Base-by-base conservation (phyloP, 2,329 filamentous ascomycete species). In the Aspergillus glaucus region DNA sequence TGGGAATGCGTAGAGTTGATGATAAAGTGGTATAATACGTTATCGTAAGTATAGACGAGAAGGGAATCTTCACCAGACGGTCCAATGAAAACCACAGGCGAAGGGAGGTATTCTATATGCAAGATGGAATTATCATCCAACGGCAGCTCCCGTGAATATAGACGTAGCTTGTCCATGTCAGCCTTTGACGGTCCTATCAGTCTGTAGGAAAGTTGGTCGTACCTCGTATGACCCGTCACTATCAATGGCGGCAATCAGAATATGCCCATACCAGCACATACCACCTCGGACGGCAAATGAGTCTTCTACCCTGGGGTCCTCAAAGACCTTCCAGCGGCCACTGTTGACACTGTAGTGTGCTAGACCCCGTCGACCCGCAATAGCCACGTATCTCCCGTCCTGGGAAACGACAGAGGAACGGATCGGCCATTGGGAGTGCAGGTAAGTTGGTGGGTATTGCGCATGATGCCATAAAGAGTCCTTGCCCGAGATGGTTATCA, bases 251-350 rank as follows among this genome's bases (percentile, higher is more conserved):
- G 90, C 91, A 48, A 97, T 88, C 15, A 98, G 77, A 28, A 97
- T 87, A 69, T 98, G 92, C 57, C 95, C 90, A 64, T 95, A 91
- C 93, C 93, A 98, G 66, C 92, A 97, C 91, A 98, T 95, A 6
- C 93, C 93, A 44, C 93, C 93, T 54, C 91, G 79, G 12, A 98
- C 88, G 21, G 89, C 83, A 64, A 98, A 98, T 54, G 91, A 88
- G 59, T 91, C 90, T 68, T 97, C 93, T 62, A 85, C 80, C 26
- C 79, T 81, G 22, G 84, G 79, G 59, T 91, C 89, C 44, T 86
- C 79, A 65, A 98, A 98, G 0, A 87, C 94, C 66, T 95, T 96
- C 93, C 93, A 98, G 50, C 93, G 81, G 24, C 92, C 88, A 63
- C 92, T 97, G 57, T 87, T 87, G 52, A 96, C 82, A 62, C 93